These are phyloP conservation scores for Chaetothyriales sp. DNA, from an alignment of 2,329 filamentous ascomycete genomes.

Conservation along the genomic window DNA sequence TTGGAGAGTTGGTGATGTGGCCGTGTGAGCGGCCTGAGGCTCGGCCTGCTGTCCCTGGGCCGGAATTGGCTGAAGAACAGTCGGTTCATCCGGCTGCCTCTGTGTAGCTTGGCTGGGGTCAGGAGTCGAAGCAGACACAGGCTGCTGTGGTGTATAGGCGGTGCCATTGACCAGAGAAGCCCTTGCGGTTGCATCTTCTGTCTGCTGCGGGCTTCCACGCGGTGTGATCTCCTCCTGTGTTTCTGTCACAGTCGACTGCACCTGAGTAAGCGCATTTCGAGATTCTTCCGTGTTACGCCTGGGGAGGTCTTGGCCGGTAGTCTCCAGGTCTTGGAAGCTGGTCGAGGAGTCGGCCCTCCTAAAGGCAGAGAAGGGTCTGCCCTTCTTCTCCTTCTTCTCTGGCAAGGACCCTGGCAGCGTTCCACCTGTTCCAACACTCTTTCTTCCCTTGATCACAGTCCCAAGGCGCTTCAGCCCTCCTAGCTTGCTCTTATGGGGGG, in stretches of 20 bases:
- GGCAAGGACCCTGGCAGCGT: constrained; percentile 20
- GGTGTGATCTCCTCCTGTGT: constrained; percentile 1
- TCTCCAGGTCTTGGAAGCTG: constrained; percentile 19
- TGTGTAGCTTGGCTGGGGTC: background rate
- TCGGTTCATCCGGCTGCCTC: background rate
- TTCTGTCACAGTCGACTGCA: constrained; percentile 3
- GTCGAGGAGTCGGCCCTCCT: constrained; percentile 26
- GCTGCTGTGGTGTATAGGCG: background rate
- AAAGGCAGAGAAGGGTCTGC: constrained; percentile 29
- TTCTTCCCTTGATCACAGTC: constrained; percentile 33
- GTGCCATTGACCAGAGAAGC: background rate
- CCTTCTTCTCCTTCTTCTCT: constrained; percentile 26
- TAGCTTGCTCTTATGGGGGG: constrained; percentile 28
- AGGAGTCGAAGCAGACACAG: background rate
- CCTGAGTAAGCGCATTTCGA: background rate
- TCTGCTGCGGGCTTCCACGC: background rate
- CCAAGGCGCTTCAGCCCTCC: constrained; percentile 32
- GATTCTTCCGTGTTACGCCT: constrained; percentile 10
- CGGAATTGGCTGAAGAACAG: background rate
- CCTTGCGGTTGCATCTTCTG: background rate
- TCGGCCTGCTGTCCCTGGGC: background rate
- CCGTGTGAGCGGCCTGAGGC: background rate
- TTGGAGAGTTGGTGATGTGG: background rate
- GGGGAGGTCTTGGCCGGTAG: constrained; percentile 16
- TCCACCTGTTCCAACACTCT: constrained; percentile 27